Conservation (phyloP, 1,139 yeast species). For the Lodderomyces margitis region DNA sequence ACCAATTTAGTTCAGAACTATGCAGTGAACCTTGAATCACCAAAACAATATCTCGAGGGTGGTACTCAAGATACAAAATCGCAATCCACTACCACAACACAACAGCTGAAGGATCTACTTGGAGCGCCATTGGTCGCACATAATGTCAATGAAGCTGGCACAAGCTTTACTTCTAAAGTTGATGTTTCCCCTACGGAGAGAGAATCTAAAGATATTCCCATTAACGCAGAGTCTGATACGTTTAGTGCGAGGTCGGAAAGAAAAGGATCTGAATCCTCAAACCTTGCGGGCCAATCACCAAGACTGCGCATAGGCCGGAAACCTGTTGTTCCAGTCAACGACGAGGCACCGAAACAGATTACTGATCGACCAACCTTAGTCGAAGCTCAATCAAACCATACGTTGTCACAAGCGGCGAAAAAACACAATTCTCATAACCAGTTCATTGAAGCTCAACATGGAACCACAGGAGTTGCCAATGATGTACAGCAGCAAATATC, state of each 20-base stretch:
- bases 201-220: not conserved
- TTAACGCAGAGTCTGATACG: not conserved
- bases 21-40: constrained; percentile 10
- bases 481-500: not conserved
- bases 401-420: too few species aligned
- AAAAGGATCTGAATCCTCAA: not conserved
- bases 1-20: constrained; percentile 38
- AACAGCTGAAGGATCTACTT: not conserved
- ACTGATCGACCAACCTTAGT: too few species aligned
- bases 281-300: not conserved
- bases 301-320: not conserved
- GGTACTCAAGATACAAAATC: not conserved
- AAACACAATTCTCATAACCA: too few species aligned
- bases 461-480: not conserved
- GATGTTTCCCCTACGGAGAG: not conserved
- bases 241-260: not conserved
- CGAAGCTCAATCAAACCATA: too few species aligned
- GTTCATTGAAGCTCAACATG: too few species aligned
- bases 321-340: not conserved
- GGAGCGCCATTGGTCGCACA: not conserved
- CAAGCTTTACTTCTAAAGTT: not conserved
- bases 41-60: not conserved
- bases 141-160: not conserved
- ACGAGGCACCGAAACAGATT: not conserved
- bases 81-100: not conserved